A percentile compares a stretch with the other conserved stretches of the same genome.
phyloP scores from a whole-genome alignment of 805 yeast species.

The Crinitomyces ghanaensis region DNA sequence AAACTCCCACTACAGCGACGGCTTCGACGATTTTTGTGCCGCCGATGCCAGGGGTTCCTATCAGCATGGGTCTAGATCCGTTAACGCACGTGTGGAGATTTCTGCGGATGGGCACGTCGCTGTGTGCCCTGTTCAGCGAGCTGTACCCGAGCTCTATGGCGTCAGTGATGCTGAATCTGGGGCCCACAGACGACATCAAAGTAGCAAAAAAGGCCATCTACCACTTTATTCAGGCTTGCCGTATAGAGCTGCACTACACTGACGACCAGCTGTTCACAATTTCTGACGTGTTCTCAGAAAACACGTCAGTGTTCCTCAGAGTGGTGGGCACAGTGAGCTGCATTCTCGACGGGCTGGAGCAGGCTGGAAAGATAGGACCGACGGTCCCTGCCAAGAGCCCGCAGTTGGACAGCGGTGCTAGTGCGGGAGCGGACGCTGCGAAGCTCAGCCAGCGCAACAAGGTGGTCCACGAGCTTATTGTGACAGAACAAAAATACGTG shows the following conservation, averaged over 20 bases:
- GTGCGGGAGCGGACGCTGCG: background rate
- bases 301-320: slow-evolving; percentile 63
- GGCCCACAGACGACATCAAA: slow-evolving; percentile 69
- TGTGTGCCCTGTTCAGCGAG: slow-evolving; percentile 73
- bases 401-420: slow-evolving; percentile 2
- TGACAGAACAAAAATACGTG: slow-evolving; percentile 87
- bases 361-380: slow-evolving; percentile 11
- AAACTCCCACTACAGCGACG: slow-evolving; percentile 7
- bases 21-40: slow-evolving; percentile 9
- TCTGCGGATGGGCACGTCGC: slow-evolving; percentile 85
- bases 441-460: slow-evolving; percentile 44
- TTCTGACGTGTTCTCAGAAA: slow-evolving; percentile 76
- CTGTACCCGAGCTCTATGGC: slow-evolving; percentile 46
- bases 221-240: slow-evolving; percentile 80
- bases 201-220: slow-evolving; percentile 82
- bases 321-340: slow-evolving; percentile 62
- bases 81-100: slow-evolving; percentile 83
- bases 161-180: slow-evolving; percentile 36
- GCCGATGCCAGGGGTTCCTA: slow-evolving; percentile 9
- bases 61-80: slow-evolving; percentile 50
- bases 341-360: slow-evolving; percentile 39
- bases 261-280: slow-evolving; percentile 83
- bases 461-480: slow-evolving; percentile 73
- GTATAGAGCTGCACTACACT: slow-evolving; percentile 56
- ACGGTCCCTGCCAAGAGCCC: background rate